Conservation (phyloP, 768 basidiomycete species). For the Suillus paluster region DNA sequence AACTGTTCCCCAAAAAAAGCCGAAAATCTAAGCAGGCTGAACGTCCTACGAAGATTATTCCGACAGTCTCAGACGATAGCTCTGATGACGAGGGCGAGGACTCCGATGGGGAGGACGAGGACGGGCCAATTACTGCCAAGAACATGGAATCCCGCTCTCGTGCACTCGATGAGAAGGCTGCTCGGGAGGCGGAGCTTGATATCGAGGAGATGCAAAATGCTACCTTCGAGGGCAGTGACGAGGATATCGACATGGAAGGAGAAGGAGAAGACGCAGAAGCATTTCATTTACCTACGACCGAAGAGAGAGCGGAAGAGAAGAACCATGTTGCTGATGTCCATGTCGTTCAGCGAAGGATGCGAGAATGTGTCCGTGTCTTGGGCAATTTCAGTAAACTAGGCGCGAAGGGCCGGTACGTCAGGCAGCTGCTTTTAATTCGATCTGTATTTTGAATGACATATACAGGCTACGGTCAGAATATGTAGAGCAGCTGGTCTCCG, state of each 20-base stretch:
- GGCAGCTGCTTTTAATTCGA: slow-evolving; percentile 14
- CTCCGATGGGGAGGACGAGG: too few species aligned
- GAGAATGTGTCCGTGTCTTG: slow-evolving; percentile 73
- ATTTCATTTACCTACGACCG: slow-evolving; percentile 71
- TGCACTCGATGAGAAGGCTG: slow-evolving; percentile 71
- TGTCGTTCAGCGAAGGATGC: slow-evolving; percentile 78
- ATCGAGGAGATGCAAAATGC: slow-evolving; percentile 65
- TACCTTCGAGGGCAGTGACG: slow-evolving; percentile 52
- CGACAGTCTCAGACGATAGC: slow-evolving; percentile 54
- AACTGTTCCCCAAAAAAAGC: slow-evolving; percentile 39
- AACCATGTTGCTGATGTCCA: slow-evolving; percentile 71
- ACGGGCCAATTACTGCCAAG: slow-evolving; percentile 66
- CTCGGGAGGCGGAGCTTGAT: slow-evolving; percentile 71
- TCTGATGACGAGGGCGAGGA: slow-evolving; percentile 41
- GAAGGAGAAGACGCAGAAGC: slow-evolving; percentile 45
- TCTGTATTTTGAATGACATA: slow-evolving; percentile 12
- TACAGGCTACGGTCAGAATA: slow-evolving; percentile 88
- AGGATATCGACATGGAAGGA: slow-evolving; percentile 45
- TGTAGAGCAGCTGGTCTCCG: slow-evolving; percentile 81
- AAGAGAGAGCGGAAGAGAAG: slow-evolving; percentile 76
- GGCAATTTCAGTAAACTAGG: slow-evolving; percentile 72
- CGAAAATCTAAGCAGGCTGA: slow-evolving; percentile 60
- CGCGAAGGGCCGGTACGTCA: slow-evolving; percentile 66
- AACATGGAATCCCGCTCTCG: slow-evolving; percentile 85
- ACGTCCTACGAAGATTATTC: slow-evolving; percentile 52